Percentiles rank a stretch among this genome's conserved stretches.
These are phyloP conservation scores for Ascoidea rubescens DNA, from an alignment of 805 yeast species.

Conservation along the genomic window DNA sequence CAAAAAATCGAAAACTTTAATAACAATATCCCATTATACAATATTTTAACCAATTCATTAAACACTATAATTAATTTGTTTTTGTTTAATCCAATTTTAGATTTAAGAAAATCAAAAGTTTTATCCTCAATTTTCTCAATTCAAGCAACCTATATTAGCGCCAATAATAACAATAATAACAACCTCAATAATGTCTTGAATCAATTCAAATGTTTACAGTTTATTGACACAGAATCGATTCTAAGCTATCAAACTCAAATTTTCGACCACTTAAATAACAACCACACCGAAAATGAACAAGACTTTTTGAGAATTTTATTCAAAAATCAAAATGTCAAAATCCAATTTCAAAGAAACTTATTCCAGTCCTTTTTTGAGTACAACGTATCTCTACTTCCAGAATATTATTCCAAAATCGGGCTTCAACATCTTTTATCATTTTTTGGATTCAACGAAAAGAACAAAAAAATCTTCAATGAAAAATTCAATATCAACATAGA, in stretches of 20 bases:
- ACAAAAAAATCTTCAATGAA: neutral
- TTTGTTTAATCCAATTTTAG: neutral
- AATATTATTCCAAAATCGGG: conserved; percentile 1
- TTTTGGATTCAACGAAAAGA: neutral
- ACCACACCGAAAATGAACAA: too few species aligned
- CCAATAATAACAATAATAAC: neutral
- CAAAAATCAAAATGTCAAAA: neutral
- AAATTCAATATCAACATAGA: neutral
- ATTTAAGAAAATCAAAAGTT: neutral
- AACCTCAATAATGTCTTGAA: neutral
- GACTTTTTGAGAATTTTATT: neutral
- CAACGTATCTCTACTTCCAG: conserved; percentile 1
- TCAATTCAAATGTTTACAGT: neutral
- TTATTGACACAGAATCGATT: neutral
- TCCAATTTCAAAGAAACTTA: neutral
- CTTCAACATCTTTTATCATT: neutral
- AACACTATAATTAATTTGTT: neutral
- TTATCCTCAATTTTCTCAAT: neutral
- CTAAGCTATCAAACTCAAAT: neutral
- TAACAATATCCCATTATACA: neutral
- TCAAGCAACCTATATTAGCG: neutral
- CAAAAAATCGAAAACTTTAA: too few species aligned
- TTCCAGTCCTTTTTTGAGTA: conserved; percentile 5
- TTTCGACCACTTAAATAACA: neutral
- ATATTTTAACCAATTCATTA: neutral